Evolutionary conservation across 768 basidiomycete genomes (phyloP).

Genomic region (Phaeotremella skinneri): DNA sequence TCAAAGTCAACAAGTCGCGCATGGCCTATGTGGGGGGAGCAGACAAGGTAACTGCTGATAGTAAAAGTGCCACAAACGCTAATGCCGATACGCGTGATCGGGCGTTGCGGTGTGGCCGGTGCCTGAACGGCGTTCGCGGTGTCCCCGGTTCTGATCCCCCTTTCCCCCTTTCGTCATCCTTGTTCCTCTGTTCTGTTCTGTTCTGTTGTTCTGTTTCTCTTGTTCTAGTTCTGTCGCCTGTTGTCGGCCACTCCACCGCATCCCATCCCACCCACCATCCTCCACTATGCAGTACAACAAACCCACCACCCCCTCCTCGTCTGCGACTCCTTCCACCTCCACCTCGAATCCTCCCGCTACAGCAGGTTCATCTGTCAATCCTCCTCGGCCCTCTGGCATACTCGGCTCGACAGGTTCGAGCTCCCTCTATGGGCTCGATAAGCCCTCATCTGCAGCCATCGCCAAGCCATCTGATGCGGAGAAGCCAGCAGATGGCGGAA

Average conservation of each 20-base stretch:
- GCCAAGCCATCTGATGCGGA: background rate
- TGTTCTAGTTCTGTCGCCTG: too few species aligned
- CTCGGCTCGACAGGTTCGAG: background rate
- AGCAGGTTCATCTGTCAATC: background rate
- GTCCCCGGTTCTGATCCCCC: too few species aligned
- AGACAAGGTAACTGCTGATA: too few species aligned
- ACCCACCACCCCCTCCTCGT: background rate
- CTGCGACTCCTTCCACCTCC: background rate
- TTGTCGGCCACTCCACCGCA: too few species aligned
- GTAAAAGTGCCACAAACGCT: too few species aligned
- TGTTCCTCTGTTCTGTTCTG: background rate
- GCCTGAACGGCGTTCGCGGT: slow-evolving; percentile 1
- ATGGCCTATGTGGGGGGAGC: background rate
- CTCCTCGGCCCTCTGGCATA: background rate
- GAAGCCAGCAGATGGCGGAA: background rate
- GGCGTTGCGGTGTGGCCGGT: background rate
- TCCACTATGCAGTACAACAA: background rate
- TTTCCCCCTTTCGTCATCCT: too few species aligned
- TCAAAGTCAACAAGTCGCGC: too few species aligned
- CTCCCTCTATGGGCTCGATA: background rate
- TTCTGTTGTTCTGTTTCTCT: too few species aligned
- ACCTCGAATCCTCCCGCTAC: background rate
- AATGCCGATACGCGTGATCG: background rate
- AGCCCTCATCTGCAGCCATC: background rate
- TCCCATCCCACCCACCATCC: background rate